These are phyloP conservation scores for Tardiomyces blankii DNA, from an alignment of 1,139 yeast genomes.

Conservation along the genomic window DNA sequence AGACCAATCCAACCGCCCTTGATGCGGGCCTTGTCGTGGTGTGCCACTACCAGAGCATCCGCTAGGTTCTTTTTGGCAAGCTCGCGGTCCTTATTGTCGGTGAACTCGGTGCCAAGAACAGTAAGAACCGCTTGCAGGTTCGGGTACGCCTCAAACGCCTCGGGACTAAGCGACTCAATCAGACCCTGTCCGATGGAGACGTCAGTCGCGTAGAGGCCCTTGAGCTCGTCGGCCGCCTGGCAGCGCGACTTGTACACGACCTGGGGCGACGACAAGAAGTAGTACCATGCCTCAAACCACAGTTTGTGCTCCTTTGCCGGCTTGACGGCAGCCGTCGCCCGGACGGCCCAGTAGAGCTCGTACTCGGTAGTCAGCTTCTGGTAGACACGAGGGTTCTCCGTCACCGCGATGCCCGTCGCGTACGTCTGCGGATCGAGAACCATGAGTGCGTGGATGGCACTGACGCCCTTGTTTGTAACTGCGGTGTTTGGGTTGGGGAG, in stretches of 20 bases:
- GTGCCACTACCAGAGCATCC: constrained; percentile 42
- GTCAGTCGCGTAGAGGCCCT: background rate
- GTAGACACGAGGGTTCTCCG: constrained; percentile 11
- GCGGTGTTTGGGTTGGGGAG: constrained; percentile 18
- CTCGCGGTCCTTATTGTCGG: background rate
- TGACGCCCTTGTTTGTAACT: constrained; percentile 21
- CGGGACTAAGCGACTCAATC: background rate
- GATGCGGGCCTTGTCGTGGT: constrained; percentile 32
- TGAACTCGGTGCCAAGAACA: background rate
- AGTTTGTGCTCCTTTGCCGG: background rate
- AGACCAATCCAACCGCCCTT: constrained; percentile 74
- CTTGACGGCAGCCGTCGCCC: background rate
- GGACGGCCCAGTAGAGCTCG: constrained; percentile 17
- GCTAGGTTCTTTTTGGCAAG: constrained; percentile 18
- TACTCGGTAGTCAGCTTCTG: constrained; percentile 10
- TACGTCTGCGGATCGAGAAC: constrained; percentile 5
- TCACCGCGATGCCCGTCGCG: constrained; percentile 1
- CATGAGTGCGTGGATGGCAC: constrained; percentile 22
- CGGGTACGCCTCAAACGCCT: background rate
- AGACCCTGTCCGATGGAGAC: background rate
- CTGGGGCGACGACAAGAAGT: background rate
- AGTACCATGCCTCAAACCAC: background rate
- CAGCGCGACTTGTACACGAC: background rate
- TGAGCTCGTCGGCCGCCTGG: background rate
- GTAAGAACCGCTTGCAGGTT: background rate